Evolutionary conservation across 1,284 basidiomycete species (phyloP).

Genomic region (Ustilago xerochloae): DNA sequence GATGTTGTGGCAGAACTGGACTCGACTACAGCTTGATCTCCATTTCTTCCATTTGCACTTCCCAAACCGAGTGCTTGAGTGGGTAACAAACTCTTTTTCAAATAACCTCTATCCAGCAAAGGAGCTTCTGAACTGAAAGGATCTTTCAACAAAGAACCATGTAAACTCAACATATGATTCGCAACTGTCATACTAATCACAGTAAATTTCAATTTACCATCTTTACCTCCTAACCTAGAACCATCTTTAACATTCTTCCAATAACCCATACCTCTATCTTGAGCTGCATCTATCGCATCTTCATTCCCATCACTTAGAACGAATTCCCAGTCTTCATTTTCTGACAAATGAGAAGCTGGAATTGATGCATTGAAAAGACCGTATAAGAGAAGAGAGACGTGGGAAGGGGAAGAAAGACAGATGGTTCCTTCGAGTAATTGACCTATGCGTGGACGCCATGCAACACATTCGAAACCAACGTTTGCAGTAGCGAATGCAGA

Average conservation of each 20-base stretch:
- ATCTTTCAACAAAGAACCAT: slow-evolving; percentile 86
- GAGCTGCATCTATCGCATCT: slow-evolving; percentile 15
- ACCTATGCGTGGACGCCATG: slow-evolving; percentile 89
- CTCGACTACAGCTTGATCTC: no score
- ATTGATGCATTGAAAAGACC: slow-evolving; percentile 97
- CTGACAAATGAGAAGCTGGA: slow-evolving; percentile 87
- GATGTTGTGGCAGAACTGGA: not conserved
- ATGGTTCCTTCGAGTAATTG: slow-evolving; percentile 87
- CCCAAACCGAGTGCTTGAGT: slow-evolving; percentile 34
- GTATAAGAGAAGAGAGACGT: slow-evolving; percentile 90
- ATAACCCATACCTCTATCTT: slow-evolving; percentile 72
- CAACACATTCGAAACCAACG: slow-evolving; percentile 82
- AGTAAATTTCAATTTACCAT: slow-evolving; percentile 82
- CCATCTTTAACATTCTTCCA: slow-evolving; percentile 84
- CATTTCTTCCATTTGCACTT: not conserved
- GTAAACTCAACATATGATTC: slow-evolving; percentile 92
- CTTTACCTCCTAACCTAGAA: slow-evolving; percentile 77
- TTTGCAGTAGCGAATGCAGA: slow-evolving; percentile 85
- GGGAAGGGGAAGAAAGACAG: slow-evolving; percentile 90
- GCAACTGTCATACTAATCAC: slow-evolving; percentile 92
- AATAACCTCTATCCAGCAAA: slow-evolving; percentile 35
- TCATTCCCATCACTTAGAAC: slow-evolving; percentile 75
- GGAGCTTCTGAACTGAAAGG: slow-evolving; percentile 76
- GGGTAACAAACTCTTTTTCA: slow-evolving; percentile 43
- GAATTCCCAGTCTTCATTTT: slow-evolving; percentile 84